phyloP scores from a whole-genome alignment of 108 stramenopile species.

The Mediolabrus comicus region DNA sequence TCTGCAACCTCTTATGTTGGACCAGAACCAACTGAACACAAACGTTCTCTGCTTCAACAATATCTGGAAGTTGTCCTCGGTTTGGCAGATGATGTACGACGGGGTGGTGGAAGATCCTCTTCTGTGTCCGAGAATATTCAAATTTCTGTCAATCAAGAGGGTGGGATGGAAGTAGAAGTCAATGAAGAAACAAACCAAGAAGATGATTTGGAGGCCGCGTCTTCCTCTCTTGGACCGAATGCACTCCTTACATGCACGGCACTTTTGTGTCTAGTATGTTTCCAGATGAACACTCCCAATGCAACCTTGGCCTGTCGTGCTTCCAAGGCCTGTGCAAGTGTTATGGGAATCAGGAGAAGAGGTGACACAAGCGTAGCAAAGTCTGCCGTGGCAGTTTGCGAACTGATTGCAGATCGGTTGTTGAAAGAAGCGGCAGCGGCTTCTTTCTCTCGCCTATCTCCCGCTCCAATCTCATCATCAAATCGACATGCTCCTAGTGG shows the following conservation, averaged over 20 bases:
- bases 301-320: constrained; percentile 75
- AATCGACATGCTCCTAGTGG: constrained; percentile 25
- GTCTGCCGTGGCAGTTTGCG: constrained; percentile 64
- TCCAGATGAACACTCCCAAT: constrained; percentile 61
- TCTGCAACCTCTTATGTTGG: constrained; percentile 85
- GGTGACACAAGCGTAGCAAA: constrained; percentile 29
- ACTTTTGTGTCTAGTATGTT: constrained; percentile 72
- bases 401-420: constrained; percentile 64
- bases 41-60: constrained; percentile 56
- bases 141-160: constrained; percentile 17
- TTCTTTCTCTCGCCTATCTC: constrained; percentile 36
- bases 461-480: constrained; percentile 21
- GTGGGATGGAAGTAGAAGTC: constrained; percentile 31
- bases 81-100: constrained; percentile 61
- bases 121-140: constrained; percentile 53
- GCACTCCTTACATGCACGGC: constrained; percentile 70
- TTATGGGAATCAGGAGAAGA: constrained; percentile 59
- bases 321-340: constrained; percentile 65
- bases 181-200: constrained; percentile 2
- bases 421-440: constrained; percentile 52
- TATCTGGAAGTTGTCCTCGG: constrained; percentile 81
- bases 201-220: constrained; percentile 18
- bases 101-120: constrained; percentile 10
- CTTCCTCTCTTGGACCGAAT: constrained; percentile 40
- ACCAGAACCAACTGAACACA: constrained; percentile 57